These are phyloP conservation scores for Thalassiosira hispida DNA, from an alignment of 352 stramenopile genomes.

Conservation along the genomic window DNA sequence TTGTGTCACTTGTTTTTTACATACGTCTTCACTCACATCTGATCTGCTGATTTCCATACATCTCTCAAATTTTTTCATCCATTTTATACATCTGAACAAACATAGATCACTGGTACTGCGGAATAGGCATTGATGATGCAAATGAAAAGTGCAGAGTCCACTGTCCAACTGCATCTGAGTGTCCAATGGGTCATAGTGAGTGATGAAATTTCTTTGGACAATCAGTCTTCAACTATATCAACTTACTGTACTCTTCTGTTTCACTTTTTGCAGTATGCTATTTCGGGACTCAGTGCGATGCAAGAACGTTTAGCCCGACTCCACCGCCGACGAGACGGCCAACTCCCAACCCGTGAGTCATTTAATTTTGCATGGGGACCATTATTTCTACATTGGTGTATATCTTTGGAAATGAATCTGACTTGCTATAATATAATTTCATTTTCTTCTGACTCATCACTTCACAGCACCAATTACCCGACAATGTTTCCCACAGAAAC, in stretches of 20 bases:
- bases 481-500: no score
- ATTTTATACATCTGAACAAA: constrained; percentile 1
- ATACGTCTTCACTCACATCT: neutral
- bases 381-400: no score
- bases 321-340: constrained; percentile 43
- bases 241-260: neutral
- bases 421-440: neutral
- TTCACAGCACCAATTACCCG: no score
- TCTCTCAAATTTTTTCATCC: neutral
- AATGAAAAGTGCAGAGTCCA: constrained; percentile 41
- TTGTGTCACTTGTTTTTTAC: neutral
- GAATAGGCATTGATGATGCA: constrained; percentile 45
- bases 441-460: no score
- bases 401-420: constrained; percentile 1
- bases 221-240: neutral
- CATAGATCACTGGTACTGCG: constrained; percentile 52
- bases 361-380: neutral
- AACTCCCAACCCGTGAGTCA: constrained; percentile 38
- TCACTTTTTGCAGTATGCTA: constrained; percentile 52
- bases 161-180: constrained; percentile 58
- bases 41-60: no score
- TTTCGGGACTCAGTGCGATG: constrained; percentile 55
- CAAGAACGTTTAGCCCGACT: constrained; percentile 43
- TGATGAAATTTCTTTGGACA: neutral
- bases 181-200: constrained; percentile 49